Evolutionary conservation across 129 eudicot species (phyloP), one percentile per base, ranked within the genome.

Genomic region (Centaurea solstitialis): DNA sequence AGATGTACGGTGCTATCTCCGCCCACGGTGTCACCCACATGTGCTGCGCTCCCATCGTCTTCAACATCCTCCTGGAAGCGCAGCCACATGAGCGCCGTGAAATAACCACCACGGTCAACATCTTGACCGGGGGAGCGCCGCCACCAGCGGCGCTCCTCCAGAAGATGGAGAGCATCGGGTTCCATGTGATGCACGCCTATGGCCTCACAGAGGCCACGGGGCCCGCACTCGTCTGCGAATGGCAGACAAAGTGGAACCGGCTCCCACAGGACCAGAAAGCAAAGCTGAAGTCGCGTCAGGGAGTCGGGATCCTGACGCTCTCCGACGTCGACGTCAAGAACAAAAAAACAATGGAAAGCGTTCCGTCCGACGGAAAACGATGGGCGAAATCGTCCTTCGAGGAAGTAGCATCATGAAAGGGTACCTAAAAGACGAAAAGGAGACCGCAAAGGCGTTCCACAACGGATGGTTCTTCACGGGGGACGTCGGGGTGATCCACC

Each of bases 151-250:
- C 87, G 9, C 85, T 89, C 0, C 72, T 89, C 18, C 82, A 79
- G 50, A 84, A 74, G 30, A 84, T 86, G 59, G 90, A 89, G 37
- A 64, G 61, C 2, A 70, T 84, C 3, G 93, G 93, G 0, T 86
- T 89, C 76, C 83, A 79, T 9, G 83, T 89, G 47, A 75, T 65
- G 47, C 93, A 89, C 26, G 90, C 90, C 11, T 89, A 89, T 45
- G 93, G 93, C 24, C 87, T 89, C 7, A 89, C 93, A 6, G 90
- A 89, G 75, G 90, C 93, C 70, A 84, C 87, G 0, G 90, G 93
- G 38, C 90, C 90, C 0, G 93, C 88, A 0, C 85, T 84, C 17
- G 85, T 89, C 12, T 83, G 93, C 67, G 88, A 84, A 79, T 86
- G 90, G 88, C 76, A 86, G 76, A 24, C 65, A 22, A 81, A 80